Evolutionary conservation across 2,329 filamentous ascomycete genomes (phyloP).

Genomic region (Drechmeria coniospora): DNA sequence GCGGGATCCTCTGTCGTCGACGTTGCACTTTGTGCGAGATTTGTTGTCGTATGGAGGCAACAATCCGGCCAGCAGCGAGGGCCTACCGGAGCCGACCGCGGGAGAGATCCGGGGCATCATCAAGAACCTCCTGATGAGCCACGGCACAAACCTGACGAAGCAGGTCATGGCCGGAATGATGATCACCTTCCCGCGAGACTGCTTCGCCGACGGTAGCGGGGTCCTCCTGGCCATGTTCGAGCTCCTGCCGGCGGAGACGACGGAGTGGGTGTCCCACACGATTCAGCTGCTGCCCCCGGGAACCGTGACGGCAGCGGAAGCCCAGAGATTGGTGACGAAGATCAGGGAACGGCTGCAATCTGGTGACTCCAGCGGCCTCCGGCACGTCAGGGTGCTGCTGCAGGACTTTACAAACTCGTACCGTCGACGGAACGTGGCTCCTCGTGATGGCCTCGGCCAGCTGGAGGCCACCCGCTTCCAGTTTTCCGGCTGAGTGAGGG

Average conservation of each 20-base stretch:
- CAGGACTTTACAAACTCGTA: constrained; percentile 97
- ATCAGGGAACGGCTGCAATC: constrained; percentile 63
- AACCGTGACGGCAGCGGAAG: constrained; percentile 65
- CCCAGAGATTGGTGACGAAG: constrained; percentile 62
- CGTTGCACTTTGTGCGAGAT: constrained; percentile 84
- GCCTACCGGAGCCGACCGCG: constrained; percentile 41
- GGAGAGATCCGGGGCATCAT: constrained; percentile 58
- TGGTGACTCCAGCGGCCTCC: constrained; percentile 42
- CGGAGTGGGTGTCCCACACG: constrained; percentile 69
- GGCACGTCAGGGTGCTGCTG: constrained; percentile 69
- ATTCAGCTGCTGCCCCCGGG: constrained; percentile 72
- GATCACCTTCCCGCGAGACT: constrained; percentile 94
- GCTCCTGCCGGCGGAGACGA: constrained; percentile 64
- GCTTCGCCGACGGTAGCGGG: constrained; percentile 85
- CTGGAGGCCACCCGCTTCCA: constrained; percentile 79
- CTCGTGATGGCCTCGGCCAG: constrained; percentile 74
- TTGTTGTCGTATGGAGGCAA: constrained; percentile 76
- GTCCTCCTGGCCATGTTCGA: constrained; percentile 85
- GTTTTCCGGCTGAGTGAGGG: constrained; percentile 35
- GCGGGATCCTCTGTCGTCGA: constrained; percentile 77
- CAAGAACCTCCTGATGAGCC: constrained; percentile 50
- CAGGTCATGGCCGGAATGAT: constrained; percentile 95
- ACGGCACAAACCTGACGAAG: constrained; percentile 70
- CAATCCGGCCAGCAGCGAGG: constrained; percentile 49
- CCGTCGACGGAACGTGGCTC: constrained; percentile 85